Evolutionary conservation across 129 eudicot genomes (phyloP).

Genomic region (Kitagawia praeruptora): DNA sequence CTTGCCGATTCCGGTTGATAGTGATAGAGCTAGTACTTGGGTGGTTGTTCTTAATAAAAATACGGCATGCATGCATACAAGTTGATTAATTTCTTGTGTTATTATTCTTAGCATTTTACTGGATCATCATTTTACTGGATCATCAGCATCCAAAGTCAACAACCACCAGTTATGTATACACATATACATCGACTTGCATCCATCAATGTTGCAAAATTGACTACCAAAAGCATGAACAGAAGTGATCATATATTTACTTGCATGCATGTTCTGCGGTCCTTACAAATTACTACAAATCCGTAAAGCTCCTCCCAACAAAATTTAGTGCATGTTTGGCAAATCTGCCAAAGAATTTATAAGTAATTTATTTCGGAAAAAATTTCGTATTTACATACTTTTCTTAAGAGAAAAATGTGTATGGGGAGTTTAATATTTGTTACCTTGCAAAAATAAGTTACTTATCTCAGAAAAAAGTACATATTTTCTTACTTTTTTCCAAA

Average conservation of each 20-base stretch:
- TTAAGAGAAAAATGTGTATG: too few species aligned
- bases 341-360: too few species aligned
- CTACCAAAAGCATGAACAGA: neutral
- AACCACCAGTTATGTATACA: neutral
- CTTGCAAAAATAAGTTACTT: too few species aligned
- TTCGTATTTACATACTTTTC: too few species aligned
- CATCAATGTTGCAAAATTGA: neutral
- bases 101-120: neutral
- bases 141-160: neutral
- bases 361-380: too few species aligned
- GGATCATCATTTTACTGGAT: neutral
- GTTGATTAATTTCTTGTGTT: neutral
- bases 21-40: too few species aligned
- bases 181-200: neutral
- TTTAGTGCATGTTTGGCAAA: too few species aligned
- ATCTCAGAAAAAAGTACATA: too few species aligned
- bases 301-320: neutral
- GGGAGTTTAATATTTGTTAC: too few species aligned
- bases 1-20: neutral
- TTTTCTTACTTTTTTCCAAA: too few species aligned
- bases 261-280: conserved; percentile 5
- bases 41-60: too few species aligned
- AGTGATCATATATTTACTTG: neutral
- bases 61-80: too few species aligned
- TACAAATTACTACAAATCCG: neutral